These are phyloP conservation scores for Cymbidium sinense DNA, from an alignment of 106 monocot genomes.

Conservation along the genomic window DNA sequence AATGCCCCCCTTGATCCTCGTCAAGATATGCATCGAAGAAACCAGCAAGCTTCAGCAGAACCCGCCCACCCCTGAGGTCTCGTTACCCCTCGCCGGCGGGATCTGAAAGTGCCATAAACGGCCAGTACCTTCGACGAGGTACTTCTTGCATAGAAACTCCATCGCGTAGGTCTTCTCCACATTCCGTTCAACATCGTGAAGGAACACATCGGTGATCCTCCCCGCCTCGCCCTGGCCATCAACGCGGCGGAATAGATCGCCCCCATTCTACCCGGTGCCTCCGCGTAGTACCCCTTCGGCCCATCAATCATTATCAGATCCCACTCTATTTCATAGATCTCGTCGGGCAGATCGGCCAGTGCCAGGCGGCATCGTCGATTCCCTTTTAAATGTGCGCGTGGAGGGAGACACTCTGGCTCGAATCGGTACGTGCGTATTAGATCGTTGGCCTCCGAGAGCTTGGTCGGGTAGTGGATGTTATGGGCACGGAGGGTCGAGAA, in stretches of 20 bases:
- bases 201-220: constrained; percentile 72
- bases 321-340: constrained; percentile 63
- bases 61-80: background rate
- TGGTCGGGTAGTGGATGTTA: constrained; percentile 50
- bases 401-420: constrained; percentile 37
- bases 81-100: constrained; percentile 29
- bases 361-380: constrained; percentile 47
- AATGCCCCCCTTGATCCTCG: background rate
- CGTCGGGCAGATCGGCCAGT: constrained; percentile 42
- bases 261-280: constrained; percentile 88
- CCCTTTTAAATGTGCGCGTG: constrained; percentile 20
- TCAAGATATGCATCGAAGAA: background rate
- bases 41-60: constrained; percentile 21
- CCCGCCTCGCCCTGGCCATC: constrained; percentile 64
- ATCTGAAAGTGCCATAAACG: constrained; percentile 85
- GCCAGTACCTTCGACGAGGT: constrained; percentile 36
- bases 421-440: constrained; percentile 31
- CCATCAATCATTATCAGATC: constrained; percentile 97
- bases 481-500: constrained; percentile 14
- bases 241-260: constrained; percentile 85
- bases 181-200: constrained; percentile 67
- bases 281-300: constrained; percentile 68
- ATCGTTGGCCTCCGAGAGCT: constrained; percentile 33
- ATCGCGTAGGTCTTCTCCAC: constrained; percentile 72
- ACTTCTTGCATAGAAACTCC: constrained; percentile 66